phyloP scores from a whole-genome alignment of 805 yeast species.

The Sugiyamaella americana region DNA sequence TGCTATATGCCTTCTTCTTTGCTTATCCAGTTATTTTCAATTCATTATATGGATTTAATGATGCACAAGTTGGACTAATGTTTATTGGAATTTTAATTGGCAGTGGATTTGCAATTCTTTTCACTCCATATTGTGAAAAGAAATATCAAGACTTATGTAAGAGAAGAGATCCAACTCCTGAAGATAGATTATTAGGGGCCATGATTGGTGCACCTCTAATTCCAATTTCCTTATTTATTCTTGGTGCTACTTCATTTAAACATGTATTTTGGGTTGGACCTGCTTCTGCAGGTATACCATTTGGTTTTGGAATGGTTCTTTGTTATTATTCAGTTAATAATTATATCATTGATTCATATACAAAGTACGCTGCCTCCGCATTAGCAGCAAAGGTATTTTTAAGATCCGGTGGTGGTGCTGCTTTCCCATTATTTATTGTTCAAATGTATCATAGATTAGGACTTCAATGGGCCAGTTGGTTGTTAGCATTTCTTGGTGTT shows the following conservation, averaged over 20 bases:
- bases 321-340: slow-evolving; percentile 68
- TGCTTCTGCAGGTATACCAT: slow-evolving; percentile 49
- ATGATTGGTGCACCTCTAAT: slow-evolving; percentile 42
- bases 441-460: slow-evolving; percentile 49
- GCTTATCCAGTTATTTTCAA: slow-evolving; percentile 88
- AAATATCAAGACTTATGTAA: slow-evolving; percentile 46
- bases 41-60: slow-evolving; percentile 62
- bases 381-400: slow-evolving; percentile 57
- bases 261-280: slow-evolving; percentile 47
- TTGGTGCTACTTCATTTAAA: slow-evolving; percentile 53
- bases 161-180: slow-evolving; percentile 46
- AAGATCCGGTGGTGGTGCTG: slow-evolving; percentile 57
- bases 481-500: slow-evolving; percentile 47
- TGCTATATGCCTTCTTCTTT: slow-evolving; percentile 87
- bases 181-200: slow-evolving; percentile 50
- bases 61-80: slow-evolving; percentile 79
- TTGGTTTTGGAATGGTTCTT: slow-evolving; percentile 49
- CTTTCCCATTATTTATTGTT: slow-evolving; percentile 50
- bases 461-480: slow-evolving; percentile 48
- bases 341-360: slow-evolving; percentile 75
- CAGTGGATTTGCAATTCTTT: slow-evolving; percentile 61
- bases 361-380: slow-evolving; percentile 50
- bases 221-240: slow-evolving; percentile 48
- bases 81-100: slow-evolving; percentile 87
- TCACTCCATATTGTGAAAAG: slow-evolving; percentile 72